Conservation (phyloP, 73 alveolate species). For the Paramecium caudatum region DNA sequence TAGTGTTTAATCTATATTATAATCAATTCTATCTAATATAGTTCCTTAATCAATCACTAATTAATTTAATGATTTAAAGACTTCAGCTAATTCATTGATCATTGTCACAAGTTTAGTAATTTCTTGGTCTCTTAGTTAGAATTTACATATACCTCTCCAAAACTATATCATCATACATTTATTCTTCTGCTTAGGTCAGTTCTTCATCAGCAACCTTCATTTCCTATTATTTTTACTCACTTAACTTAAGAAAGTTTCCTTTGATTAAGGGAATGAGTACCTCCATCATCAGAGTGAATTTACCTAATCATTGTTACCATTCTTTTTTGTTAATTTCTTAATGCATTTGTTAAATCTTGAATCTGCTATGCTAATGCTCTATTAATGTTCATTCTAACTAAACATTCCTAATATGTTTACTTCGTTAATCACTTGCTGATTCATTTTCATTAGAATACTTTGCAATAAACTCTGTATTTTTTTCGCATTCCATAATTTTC, state of each 20-base stretch:
- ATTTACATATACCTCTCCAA: background rate
- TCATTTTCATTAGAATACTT: slow-evolving; percentile 19
- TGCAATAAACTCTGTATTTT: slow-evolving; percentile 4
- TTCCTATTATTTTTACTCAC: slow-evolving; percentile 24
- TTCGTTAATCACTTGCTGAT: slow-evolving; percentile 11
- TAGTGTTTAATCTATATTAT: slow-evolving; percentile 45
- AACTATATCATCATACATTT: slow-evolving; percentile 42
- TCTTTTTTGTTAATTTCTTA: slow-evolving; percentile 64
- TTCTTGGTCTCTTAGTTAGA: slow-evolving; percentile 43
- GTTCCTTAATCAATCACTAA: slow-evolving; percentile 62
- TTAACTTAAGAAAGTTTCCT: slow-evolving; percentile 44
- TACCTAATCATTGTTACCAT: slow-evolving; percentile 54
- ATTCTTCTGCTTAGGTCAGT: slow-evolving; percentile 54
- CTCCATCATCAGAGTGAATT: slow-evolving; percentile 57
- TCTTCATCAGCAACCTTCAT: slow-evolving; percentile 63
- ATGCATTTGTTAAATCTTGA: slow-evolving; percentile 43
- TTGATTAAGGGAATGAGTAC: background rate
- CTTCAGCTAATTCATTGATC: slow-evolving; percentile 69
- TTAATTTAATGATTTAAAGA: slow-evolving; percentile 62
- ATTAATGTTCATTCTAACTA: slow-evolving; percentile 48
- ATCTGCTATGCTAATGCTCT: slow-evolving; percentile 58
- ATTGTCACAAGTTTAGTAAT: slow-evolving; percentile 46
- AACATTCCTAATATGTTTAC: background rate
- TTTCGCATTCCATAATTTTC: slow-evolving; percentile 61
- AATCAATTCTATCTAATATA: slow-evolving; percentile 70